These are phyloP conservation scores for Fusarium redolens DNA, from an alignment of 2,329 filamentous ascomycete species.

Conservation along the genomic window DNA sequence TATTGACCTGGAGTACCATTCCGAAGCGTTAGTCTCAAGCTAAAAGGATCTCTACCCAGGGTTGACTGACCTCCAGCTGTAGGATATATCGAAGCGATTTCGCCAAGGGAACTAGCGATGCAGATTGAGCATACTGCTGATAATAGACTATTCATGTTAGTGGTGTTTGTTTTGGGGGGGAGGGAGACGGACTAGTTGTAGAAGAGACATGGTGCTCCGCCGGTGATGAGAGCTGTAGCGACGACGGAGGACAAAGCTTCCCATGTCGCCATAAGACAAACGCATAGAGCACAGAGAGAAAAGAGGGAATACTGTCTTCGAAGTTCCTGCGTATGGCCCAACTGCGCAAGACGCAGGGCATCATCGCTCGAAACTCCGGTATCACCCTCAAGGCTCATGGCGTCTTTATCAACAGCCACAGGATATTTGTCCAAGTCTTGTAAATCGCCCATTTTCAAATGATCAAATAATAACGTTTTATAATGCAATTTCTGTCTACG, in stretches of 20 bases:
- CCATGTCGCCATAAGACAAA: constrained; percentile 64
- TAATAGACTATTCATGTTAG: constrained; percentile 4
- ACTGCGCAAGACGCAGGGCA: constrained; percentile 42
- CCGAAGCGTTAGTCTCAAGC: background rate
- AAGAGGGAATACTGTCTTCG: constrained; percentile 53
- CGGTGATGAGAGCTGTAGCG: constrained; percentile 55
- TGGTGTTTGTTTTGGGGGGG: fast-evolving
- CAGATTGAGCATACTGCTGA: constrained; percentile 30
- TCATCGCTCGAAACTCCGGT: constrained; percentile 1
- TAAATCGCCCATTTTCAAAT: background rate
- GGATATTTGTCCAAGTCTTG: no score
- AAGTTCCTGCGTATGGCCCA: constrained; percentile 49
- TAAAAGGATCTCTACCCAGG: no score
- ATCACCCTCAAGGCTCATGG: background rate
- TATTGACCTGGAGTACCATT: constrained; percentile 22
- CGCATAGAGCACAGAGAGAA: constrained; percentile 56
- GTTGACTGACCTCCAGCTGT: constrained; percentile 29
- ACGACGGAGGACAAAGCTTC: constrained; percentile 61
- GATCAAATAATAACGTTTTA: background rate
- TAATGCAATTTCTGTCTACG: no score
- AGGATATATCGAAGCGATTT: constrained; percentile 38
- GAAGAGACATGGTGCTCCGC: constrained; percentile 59
- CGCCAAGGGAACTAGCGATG: constrained; percentile 29
- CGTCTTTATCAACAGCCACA: constrained; percentile 7
- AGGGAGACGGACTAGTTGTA: constrained; percentile 43